These are phyloP conservation scores for Elaphomyces granulatus DNA, from an alignment of 495 filamentous ascomycete species.

Conservation along the genomic window DNA sequence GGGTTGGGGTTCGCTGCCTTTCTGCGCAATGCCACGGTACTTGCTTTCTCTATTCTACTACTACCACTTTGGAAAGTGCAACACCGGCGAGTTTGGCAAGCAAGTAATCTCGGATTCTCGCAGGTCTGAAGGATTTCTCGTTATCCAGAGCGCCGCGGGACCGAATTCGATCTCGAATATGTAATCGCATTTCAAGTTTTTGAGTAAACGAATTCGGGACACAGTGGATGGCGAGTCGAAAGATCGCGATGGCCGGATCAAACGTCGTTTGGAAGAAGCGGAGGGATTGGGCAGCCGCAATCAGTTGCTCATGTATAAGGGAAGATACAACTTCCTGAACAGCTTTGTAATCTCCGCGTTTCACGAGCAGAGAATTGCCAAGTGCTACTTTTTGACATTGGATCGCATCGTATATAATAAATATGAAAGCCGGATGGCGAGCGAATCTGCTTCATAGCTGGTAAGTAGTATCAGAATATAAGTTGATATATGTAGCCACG, in stretches of 20 bases:
- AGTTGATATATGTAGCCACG: no score
- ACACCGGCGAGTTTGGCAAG: no score
- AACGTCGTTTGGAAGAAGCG: not conserved
- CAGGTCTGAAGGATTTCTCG: slow-evolving; percentile 5
- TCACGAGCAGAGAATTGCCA: slow-evolving; percentile 2
- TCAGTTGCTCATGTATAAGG: not conserved
- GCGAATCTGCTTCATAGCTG: slow-evolving; percentile 4
- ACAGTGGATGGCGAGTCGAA: not conserved
- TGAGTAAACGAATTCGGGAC: slow-evolving; percentile 2
- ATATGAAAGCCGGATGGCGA: slow-evolving; percentile 6
- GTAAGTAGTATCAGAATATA: not conserved
- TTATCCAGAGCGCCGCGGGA: slow-evolving; percentile 3
- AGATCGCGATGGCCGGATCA: slow-evolving; percentile 1
- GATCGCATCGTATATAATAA: slow-evolving; percentile 5
- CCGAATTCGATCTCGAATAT: slow-evolving; percentile 3
- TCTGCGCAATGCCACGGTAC: no score
- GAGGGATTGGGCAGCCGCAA: slow-evolving; percentile 3
- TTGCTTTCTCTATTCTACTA: no score
- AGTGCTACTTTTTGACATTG: slow-evolving; percentile 4
- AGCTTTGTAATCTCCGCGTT: slow-evolving; percentile 2
- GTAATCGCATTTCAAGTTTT: slow-evolving; percentile 3
- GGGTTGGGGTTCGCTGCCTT: no score
- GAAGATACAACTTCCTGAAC: not conserved
- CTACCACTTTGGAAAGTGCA: no score
- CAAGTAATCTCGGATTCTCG: slow-evolving; percentile 3